Evolutionary conservation across 208 protist species (phyloP).

Genomic region (Wallacemonas collosoma): DNA sequence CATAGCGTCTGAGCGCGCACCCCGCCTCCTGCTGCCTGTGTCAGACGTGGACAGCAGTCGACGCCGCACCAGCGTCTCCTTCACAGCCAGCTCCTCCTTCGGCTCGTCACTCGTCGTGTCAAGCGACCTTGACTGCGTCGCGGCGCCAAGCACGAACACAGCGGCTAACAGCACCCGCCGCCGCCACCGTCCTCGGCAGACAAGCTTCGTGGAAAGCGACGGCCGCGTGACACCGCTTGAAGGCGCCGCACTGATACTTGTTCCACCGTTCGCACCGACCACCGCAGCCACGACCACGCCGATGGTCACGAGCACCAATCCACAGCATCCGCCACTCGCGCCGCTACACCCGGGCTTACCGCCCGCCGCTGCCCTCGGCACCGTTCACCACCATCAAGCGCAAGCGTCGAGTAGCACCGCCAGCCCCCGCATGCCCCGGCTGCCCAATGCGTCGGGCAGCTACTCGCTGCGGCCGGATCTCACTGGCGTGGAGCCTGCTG

Average conservation of each 20-base stretch:
- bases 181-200: constrained; percentile 12
- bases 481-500: constrained; percentile 7
- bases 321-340: constrained; percentile 8
- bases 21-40: background rate
- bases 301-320: background rate
- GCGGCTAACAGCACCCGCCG: constrained; percentile 2
- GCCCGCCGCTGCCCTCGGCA: background rate
- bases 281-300: background rate
- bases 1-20: background rate
- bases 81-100: constrained; percentile 9
- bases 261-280: background rate
- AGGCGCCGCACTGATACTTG: too few relatives aligned
- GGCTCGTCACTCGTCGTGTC: constrained; percentile 13
- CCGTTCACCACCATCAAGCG: background rate
- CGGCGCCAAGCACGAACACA: background rate
- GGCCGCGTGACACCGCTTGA: constrained; percentile 13
- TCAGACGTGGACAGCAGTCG: constrained; percentile 8
- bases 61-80: constrained; percentile 13
- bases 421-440: background rate
- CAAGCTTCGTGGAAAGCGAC: constrained; percentile 17
- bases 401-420: background rate
- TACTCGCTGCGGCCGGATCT: constrained; percentile 15
- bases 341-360: constrained; percentile 7
- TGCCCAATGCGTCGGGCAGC: constrained; percentile 10
- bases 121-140: background rate